These are phyloP conservation scores for Spathaspora boniae DNA, from an alignment of 805 yeast species.

Conservation along the genomic window DNA sequence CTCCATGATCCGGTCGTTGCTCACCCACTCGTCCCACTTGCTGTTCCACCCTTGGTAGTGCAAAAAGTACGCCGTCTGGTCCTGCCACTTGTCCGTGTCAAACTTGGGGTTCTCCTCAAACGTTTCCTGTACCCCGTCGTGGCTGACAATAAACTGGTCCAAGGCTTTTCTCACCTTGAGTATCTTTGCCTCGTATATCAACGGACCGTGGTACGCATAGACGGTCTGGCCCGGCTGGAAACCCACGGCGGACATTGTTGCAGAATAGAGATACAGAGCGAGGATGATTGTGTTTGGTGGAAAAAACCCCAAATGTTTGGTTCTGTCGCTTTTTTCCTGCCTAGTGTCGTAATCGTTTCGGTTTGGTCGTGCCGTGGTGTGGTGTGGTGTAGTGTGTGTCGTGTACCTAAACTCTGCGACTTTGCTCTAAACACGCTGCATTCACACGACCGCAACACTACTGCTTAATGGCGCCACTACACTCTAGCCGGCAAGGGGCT, in stretches of 20 bases:
- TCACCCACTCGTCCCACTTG: slow-evolving; percentile 97
- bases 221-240: slow-evolving; percentile 27
- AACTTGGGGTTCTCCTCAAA: slow-evolving; percentile 21
- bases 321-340: background rate
- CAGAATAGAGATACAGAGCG: background rate
- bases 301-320: background rate
- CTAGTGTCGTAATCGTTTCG: too few relatives aligned
- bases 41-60: slow-evolving; percentile 96
- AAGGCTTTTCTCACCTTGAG: slow-evolving; percentile 59
- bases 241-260: slow-evolving; percentile 34
- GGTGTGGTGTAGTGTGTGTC: too few relatives aligned
- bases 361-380: too few relatives aligned
- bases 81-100: slow-evolving; percentile 13
- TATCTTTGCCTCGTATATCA: slow-evolving; percentile 85
- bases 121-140: slow-evolving; percentile 38
- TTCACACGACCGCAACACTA: too few relatives aligned
- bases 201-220: slow-evolving; percentile 86
- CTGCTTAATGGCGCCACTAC: too few relatives aligned
- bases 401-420: too few relatives aligned
- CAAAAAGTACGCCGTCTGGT: slow-evolving; percentile 51
- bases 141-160: slow-evolving; percentile 34
- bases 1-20: slow-evolving; percentile 61
- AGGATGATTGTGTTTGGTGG: background rate
- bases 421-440: too few relatives aligned
- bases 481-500: too few relatives aligned